A percentile compares a stretch with the other conserved stretches of the same genome.
Conservation (phyloP, 352 stramenopile genomes). For the Pythium aristosporum region DNA sequence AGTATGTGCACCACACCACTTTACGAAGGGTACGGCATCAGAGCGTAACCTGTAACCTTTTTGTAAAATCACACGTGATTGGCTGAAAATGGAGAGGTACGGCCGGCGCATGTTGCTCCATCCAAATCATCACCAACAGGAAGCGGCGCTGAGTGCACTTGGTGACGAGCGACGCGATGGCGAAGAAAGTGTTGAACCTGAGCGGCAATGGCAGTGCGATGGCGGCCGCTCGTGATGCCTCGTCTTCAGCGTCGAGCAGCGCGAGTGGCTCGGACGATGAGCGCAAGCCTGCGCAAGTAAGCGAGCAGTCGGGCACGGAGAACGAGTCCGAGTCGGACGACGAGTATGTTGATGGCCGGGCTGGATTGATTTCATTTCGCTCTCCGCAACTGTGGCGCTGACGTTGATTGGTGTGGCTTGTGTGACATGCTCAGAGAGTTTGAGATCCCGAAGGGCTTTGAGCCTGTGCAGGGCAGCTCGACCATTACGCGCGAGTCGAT, state of each 20-base stretch:
- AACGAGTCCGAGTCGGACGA: slow-evolving; percentile 26
- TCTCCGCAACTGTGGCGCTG: background rate
- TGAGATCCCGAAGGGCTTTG: slow-evolving; percentile 73
- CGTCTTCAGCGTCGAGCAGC: slow-evolving; percentile 34
- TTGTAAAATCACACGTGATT: slow-evolving; percentile 3
- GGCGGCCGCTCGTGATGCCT: slow-evolving; percentile 24
- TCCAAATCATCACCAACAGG: slow-evolving; percentile 26
- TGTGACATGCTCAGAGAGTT: slow-evolving; percentile 53
- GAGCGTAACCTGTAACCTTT: background rate
- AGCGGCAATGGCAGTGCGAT: slow-evolving; percentile 37
- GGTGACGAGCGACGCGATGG: slow-evolving; percentile 32
- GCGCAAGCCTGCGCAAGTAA: slow-evolving; percentile 2
- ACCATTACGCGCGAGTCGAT: slow-evolving; percentile 60
- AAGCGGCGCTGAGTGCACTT: slow-evolving; percentile 14
- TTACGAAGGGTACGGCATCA: background rate
- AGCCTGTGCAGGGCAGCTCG: slow-evolving; percentile 57
- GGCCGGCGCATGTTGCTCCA: slow-evolving; percentile 24
- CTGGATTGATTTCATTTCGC: background rate
- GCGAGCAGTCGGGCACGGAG: slow-evolving; percentile 17
- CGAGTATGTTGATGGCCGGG: slow-evolving; percentile 11
- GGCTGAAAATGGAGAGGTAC: slow-evolving; percentile 1
- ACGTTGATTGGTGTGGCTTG: slow-evolving; percentile 1
- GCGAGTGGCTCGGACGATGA: slow-evolving; percentile 19
- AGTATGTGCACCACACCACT: slow-evolving; percentile 14
- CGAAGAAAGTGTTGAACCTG: slow-evolving; percentile 65